Percentiles rank a stretch among this genome's conserved stretches.
Evolutionary conservation across 2,329 filamentous ascomycete species (phyloP).

Genomic region (Aspergillus sp.): DNA sequence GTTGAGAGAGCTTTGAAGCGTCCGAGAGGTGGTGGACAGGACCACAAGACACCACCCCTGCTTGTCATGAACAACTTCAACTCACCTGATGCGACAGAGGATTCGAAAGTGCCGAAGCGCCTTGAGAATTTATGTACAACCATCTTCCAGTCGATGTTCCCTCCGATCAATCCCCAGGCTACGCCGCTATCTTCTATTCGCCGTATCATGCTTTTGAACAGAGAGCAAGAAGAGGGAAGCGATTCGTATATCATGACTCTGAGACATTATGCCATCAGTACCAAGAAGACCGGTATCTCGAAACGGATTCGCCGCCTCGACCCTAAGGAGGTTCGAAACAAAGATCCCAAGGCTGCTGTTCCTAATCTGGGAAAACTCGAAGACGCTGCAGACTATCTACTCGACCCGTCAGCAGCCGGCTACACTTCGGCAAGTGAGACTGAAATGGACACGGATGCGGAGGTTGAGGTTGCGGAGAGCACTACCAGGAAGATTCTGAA

Average conservation of each 20-base stretch:
- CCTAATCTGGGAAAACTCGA: slow-evolving; percentile 87
- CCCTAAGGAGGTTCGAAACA: slow-evolving; percentile 71
- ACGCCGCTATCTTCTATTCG: slow-evolving; percentile 89
- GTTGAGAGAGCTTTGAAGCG: slow-evolving; percentile 76
- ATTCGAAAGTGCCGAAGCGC: slow-evolving; percentile 74
- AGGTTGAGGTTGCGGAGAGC: slow-evolving; percentile 71
- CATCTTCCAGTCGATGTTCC: slow-evolving; percentile 93
- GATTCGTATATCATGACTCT: slow-evolving; percentile 77
- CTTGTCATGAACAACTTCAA: slow-evolving; percentile 98
- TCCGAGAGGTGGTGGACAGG: slow-evolving; percentile 73
- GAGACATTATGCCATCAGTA: slow-evolving; percentile 92
- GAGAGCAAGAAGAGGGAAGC: slow-evolving; percentile 54
- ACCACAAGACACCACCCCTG: slow-evolving; percentile 77
- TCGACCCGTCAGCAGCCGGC: slow-evolving; percentile 69
- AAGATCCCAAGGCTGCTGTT: slow-evolving; percentile 58
- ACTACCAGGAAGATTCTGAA: slow-evolving; percentile 48
- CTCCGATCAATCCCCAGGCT: slow-evolving; percentile 85
- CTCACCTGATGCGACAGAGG: slow-evolving; percentile 50
- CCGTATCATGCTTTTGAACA: slow-evolving; percentile 81
- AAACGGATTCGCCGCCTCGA: slow-evolving; percentile 78
- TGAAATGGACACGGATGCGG: slow-evolving; percentile 87
- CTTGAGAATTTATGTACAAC: slow-evolving; percentile 89
- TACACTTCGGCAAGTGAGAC: slow-evolving; percentile 92
- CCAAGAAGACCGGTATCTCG: slow-evolving; percentile 75
- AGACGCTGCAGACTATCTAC: slow-evolving; percentile 91